Evolutionary conservation across 306 rosid genomes (phyloP).

Genomic region (Lablab purpureus): DNA sequence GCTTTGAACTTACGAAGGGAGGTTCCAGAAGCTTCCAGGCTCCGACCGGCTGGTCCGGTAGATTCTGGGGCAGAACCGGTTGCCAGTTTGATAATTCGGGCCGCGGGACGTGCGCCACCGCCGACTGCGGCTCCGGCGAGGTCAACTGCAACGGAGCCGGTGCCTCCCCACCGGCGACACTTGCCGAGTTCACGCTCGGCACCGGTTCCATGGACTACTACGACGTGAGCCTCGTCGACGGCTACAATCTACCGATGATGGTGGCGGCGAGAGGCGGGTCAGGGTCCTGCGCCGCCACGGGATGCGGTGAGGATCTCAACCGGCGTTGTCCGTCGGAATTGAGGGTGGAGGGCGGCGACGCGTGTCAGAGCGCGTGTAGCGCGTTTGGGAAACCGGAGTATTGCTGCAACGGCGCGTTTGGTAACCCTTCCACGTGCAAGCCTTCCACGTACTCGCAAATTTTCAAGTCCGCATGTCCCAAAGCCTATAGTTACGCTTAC

Average conservation of each 20-base stretch:
- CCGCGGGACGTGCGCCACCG: constrained; percentile 71
- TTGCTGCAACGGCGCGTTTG: constrained; percentile 77
- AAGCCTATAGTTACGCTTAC: constrained; percentile 86
- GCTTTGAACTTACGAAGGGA: constrained; percentile 69
- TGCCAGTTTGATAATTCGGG: constrained; percentile 67
- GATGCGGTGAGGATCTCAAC: constrained; percentile 75
- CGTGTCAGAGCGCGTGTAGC: constrained; percentile 87
- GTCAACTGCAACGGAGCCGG: constrained; percentile 78
- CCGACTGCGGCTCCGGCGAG: constrained; percentile 82
- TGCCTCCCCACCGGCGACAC: constrained; percentile 84
- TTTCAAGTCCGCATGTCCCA: constrained; percentile 87
- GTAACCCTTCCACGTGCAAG: constrained; percentile 74
- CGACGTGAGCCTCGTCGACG: constrained; percentile 95
- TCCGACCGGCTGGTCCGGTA: constrained; percentile 91
- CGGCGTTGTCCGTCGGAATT: constrained; percentile 72
- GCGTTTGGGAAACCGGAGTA: constrained; percentile 84
- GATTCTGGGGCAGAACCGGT: constrained; percentile 89
- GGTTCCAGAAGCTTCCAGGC: constrained; percentile 68
- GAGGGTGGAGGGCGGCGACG: constrained; percentile 64
- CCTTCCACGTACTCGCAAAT: constrained; percentile 77
- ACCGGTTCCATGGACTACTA: constrained; percentile 78
- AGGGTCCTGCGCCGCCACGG: constrained; percentile 74
- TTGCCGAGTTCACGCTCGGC: constrained; percentile 93
- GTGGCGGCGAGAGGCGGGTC: constrained; percentile 70
- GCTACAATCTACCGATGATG: constrained; percentile 83